These are phyloP conservation scores for Bretschneidera sinensis DNA, from an alignment of 345 rosid genomes.

Conservation along the genomic window DNA sequence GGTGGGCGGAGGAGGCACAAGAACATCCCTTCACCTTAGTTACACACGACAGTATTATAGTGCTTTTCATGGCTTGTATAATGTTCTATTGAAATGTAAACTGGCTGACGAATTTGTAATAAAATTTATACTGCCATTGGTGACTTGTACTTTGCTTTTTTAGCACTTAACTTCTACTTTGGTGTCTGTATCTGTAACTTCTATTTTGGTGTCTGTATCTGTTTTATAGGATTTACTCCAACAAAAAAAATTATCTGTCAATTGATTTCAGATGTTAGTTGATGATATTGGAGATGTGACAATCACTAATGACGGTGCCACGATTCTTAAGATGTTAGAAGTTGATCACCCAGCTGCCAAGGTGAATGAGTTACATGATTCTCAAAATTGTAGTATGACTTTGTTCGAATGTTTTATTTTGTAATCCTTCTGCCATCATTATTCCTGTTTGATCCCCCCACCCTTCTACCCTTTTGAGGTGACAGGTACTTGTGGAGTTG, in stretches of 20 bases:
- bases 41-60: not conserved
- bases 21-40: no score
- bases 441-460: not conserved
- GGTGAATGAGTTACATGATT: slow-evolving; percentile 34
- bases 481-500: slow-evolving; percentile 92
- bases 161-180: not conserved
- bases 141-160: not conserved
- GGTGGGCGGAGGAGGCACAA: no score
- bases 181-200: no score
- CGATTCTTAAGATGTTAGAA: slow-evolving; percentile 89
- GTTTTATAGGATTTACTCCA: not conserved
- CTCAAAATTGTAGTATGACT: no score
- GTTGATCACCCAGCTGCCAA: slow-evolving; percentile 99
- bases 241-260: not conserved
- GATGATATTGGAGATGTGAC: slow-evolving; percentile 97
- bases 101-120: not conserved
- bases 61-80: not conserved
- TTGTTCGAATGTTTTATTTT: not conserved
- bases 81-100: not conserved
- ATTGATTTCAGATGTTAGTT: slow-evolving; percentile 69
- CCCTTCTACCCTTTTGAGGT: slow-evolving; percentile 13
- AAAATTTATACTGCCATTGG: not conserved
- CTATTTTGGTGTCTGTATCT: not conserved
- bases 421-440: not conserved
- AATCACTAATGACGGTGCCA: slow-evolving; percentile 94